Evolutionary conservation across 2,329 filamentous ascomycete genomes (phyloP), one percentile per base, ranked within the genome.

Genomic region (Beauveria rudraprayagi): DNA sequence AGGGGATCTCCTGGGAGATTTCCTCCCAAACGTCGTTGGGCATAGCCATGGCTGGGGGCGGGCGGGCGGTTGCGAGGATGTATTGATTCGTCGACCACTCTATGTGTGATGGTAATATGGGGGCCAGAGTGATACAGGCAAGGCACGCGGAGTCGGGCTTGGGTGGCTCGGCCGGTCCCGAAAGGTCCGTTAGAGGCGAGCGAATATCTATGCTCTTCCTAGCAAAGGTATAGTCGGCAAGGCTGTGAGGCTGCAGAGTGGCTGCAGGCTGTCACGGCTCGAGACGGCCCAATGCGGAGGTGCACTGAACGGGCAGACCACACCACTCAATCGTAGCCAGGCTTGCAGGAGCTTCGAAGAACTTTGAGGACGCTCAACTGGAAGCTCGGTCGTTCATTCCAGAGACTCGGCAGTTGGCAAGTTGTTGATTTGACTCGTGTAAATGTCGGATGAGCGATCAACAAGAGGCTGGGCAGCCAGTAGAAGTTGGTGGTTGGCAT

Each of bases 21-120:
- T 84, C 82, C 34, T 77, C 78, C 83, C 83, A 88, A 61, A 86
- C 83, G 60, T 84, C 78, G 44, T 84, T 79, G 52, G 78, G 76
- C 69, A 80, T 75, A 37, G 73, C 69, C 71, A 77, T 77, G 28
- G 34, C 40, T 66, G 63, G 50, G 14, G 30, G 34, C 0, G 16
- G 43, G 43, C 24, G 22, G 22, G 46, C 19, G 52, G 37, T 30
- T 28, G 40, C 41, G 10, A 44, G 40, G 24, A 28, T 24, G 44
- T 43, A 28, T 41, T 26, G 34, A 26, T 40, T 50, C 22, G 47
- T 17, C 4, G 44, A 11, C 44, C 22, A 10, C 34, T 37, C 34
- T 11, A 37, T 6, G 46, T 46, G 58, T 55, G 51, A 55, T n/a
- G 46, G 34, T 57, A 47, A 34, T 22, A 17, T 19, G 26, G 3